Conservation (phyloP, 352 stramenopile genomes). For the Phytopythium vexans region DNA sequence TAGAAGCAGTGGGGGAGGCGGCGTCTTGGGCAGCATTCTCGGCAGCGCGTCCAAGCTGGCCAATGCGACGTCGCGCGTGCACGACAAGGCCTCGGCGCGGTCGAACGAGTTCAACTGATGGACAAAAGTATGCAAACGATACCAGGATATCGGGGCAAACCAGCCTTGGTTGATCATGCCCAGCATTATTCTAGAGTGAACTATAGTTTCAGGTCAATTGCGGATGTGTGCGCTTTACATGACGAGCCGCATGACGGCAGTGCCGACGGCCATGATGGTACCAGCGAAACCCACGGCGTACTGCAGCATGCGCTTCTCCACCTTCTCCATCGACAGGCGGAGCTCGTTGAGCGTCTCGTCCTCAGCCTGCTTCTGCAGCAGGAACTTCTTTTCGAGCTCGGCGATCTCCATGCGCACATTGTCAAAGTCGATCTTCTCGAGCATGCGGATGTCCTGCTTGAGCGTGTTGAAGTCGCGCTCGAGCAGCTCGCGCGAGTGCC, state of each 20-base stretch:
- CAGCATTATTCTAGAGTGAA: neutral
- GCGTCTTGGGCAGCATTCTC: slow-evolving; percentile 63
- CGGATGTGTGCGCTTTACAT: slow-evolving; percentile 28
- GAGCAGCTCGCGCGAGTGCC: slow-evolving; percentile 84
- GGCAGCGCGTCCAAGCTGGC: slow-evolving; percentile 61
- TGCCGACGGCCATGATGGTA: slow-evolving; percentile 85
- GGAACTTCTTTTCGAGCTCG: slow-evolving; percentile 87
- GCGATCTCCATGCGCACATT: slow-evolving; percentile 87
- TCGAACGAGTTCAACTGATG: slow-evolving; percentile 32
- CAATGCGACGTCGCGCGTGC: slow-evolving; percentile 58
- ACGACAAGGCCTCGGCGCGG: slow-evolving; percentile 41
- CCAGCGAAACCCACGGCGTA: slow-evolving; percentile 85
- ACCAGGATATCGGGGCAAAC: neutral
- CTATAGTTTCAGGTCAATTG: neutral
- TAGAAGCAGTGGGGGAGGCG: slow-evolving; percentile 15
- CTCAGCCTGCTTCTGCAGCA: slow-evolving; percentile 86
- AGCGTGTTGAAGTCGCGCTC: slow-evolving; percentile 89
- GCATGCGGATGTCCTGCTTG: slow-evolving; percentile 89
- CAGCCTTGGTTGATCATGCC: neutral
- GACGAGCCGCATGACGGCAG: slow-evolving; percentile 69
- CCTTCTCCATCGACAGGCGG: slow-evolving; percentile 85
- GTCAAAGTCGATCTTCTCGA: slow-evolving; percentile 89
- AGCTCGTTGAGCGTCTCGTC: slow-evolving; percentile 86
- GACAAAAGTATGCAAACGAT: neutral
- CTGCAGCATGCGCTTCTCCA: slow-evolving; percentile 88